Conservation (phyloP, 139 green algal genomes). For the Mychonastes homosphaera region DNA sequence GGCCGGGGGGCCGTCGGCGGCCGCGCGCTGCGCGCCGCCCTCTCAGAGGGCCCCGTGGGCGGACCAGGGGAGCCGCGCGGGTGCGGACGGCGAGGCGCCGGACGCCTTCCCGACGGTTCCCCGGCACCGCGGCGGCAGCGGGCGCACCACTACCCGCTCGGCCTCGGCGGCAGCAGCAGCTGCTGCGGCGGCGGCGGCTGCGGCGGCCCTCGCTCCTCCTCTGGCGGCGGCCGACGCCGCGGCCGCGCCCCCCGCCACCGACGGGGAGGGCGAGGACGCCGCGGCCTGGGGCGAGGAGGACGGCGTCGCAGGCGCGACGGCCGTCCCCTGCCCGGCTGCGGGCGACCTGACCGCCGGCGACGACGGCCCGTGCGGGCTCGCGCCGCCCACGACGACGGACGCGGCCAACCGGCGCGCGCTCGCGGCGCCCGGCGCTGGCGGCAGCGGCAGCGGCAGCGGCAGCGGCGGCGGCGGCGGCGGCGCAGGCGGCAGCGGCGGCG, state of each 20-base stretch:
- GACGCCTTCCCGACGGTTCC: too few relatives aligned
- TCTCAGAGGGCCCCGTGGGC: constrained; percentile 14
- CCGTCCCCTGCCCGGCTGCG: too few relatives aligned
- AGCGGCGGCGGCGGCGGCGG: not conserved
- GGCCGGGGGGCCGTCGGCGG: not conserved
- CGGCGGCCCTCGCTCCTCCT: not conserved
- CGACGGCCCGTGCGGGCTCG: too few relatives aligned
- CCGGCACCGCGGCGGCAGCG: not conserved
- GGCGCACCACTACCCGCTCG: too few relatives aligned
- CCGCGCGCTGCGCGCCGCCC: not conserved
- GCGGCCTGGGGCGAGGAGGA: not conserved
- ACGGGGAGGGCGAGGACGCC: not conserved
- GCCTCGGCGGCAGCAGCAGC: too few relatives aligned
- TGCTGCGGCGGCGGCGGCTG: not conserved
- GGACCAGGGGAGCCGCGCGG: too few relatives aligned
- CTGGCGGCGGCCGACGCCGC: constrained; percentile 23
- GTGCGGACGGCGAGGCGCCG: too few relatives aligned
- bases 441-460: not conserved
- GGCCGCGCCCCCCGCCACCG: not conserved
- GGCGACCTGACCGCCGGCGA: too few relatives aligned
- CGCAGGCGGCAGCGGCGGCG: not conserved
- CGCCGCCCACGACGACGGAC: too few relatives aligned
- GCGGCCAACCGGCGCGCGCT: too few relatives aligned
- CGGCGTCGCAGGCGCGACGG: constrained; percentile 1
- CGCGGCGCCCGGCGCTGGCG: too few relatives aligned